A percentile compares a stretch with the other conserved stretches of the same genome.
Evolutionary conservation across 805 yeast genomes (phyloP).

Genomic region (Kodamaea neixiangensis): DNA sequence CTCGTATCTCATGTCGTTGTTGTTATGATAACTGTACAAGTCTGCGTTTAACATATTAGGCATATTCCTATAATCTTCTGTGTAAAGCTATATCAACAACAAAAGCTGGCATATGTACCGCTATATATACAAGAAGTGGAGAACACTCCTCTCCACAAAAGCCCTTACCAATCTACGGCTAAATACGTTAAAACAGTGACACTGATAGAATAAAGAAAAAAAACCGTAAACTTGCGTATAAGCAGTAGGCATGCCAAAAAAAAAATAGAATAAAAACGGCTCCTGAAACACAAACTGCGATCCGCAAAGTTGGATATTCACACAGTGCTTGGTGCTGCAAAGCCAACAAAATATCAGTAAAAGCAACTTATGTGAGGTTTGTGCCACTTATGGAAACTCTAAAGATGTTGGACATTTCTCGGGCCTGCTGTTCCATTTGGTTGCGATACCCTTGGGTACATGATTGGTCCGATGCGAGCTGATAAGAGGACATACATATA

Average conservation of each 20-base stretch:
- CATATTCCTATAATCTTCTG: not conserved
- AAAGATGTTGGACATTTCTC: not conserved
- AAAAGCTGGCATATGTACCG: not conserved
- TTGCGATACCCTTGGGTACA: too few relatives aligned
- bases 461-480: too few relatives aligned
- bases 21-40: not conserved
- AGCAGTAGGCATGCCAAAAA: not conserved
- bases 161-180: not conserved
- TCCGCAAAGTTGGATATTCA: too few relatives aligned
- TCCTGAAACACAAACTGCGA: not conserved
- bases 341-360: not conserved
- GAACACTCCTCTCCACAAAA: not conserved
- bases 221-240: slow-evolving; percentile 2
- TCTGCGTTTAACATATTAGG: not conserved
- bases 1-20: not conserved
- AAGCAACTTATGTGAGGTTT: not conserved
- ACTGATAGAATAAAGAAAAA: not conserved
- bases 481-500: too few relatives aligned
- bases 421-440: not conserved
- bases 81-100: not conserved
- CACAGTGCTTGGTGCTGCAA: too few relatives aligned
- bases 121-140: not conserved
- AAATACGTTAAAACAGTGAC: not conserved
- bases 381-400: not conserved
- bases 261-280: slow-evolving; percentile 1